A percentile compares a stretch with the other conserved stretches of the same genome.
phyloP scores from a whole-genome alignment of 2,329 filamentous ascomycete genomes.

The Colletotrichum melonis region DNA sequence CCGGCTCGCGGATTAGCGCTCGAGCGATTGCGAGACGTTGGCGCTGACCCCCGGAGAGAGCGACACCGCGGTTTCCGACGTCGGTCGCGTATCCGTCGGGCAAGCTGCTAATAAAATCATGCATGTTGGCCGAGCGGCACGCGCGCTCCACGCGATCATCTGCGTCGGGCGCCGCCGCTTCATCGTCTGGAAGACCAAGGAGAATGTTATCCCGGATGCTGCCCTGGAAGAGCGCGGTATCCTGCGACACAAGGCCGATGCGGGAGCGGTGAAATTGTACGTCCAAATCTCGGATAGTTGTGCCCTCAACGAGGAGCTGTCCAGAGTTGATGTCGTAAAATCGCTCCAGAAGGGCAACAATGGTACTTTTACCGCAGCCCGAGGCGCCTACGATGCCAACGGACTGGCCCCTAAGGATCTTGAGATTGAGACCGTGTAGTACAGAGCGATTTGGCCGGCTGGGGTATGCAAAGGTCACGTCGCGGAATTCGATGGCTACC shows the following conservation, averaged over 20 bases:
- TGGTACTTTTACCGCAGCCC: slow-evolving; percentile 71
- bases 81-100: slow-evolving; percentile 63
- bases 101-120: slow-evolving; percentile 63
- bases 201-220: slow-evolving; percentile 62
- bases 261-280: slow-evolving; percentile 43
- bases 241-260: slow-evolving; percentile 47
- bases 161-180: slow-evolving; percentile 49
- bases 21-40: slow-evolving; percentile 72
- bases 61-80: slow-evolving; percentile 70
- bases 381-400: slow-evolving; percentile 65
- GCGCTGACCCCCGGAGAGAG: slow-evolving; percentile 71
- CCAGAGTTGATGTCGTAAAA: slow-evolving; percentile 59
- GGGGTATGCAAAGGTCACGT: slow-evolving; percentile 63
- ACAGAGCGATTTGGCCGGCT: slow-evolving; percentile 41
- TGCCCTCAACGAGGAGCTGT: slow-evolving; percentile 42
- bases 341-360: slow-evolving; percentile 61
- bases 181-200: slow-evolving; percentile 52
- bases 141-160: slow-evolving; percentile 57
- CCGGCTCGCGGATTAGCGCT: slow-evolving; percentile 68
- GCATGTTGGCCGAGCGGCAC: slow-evolving; percentile 61
- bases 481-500: slow-evolving; percentile 41
- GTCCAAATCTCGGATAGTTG: slow-evolving; percentile 40
- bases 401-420: slow-evolving; percentile 58
- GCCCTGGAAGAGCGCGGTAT: slow-evolving; percentile 50
- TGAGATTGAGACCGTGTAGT: slow-evolving; percentile 44